Evolutionary conservation across 1,284 basidiomycete species (phyloP).

Genomic region (Xerocomus minutiporus): DNA sequence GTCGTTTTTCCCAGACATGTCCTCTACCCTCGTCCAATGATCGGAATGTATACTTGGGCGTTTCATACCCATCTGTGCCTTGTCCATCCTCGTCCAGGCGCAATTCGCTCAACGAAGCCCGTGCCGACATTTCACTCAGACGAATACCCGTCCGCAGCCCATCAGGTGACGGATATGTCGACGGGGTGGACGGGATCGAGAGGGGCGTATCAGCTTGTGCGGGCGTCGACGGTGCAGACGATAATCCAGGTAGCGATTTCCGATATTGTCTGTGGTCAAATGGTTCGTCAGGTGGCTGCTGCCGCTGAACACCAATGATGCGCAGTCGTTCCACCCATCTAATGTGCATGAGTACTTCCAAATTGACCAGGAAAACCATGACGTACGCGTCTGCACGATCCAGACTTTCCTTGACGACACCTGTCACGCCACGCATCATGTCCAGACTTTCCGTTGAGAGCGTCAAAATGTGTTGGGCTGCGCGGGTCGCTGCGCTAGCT

Average conservation of each 20-base stretch:
- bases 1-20: slow-evolving; percentile 9
- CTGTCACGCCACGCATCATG: slow-evolving; percentile 84
- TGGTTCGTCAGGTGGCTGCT: slow-evolving; percentile 19
- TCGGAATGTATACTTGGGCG: slow-evolving; percentile 20
- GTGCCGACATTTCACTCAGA: slow-evolving; percentile 26
- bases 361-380: not conserved
- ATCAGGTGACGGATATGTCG: slow-evolving; percentile 25
- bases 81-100: slow-evolving; percentile 22
- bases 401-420: slow-evolving; percentile 82
- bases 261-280: slow-evolving; percentile 12
- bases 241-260: slow-evolving; percentile 26
- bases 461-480: slow-evolving; percentile 77
- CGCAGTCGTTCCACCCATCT: slow-evolving; percentile 80
- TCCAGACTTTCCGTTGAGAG: slow-evolving; percentile 88
- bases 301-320: slow-evolving; percentile 68
- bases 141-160: slow-evolving; percentile 24
- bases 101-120: slow-evolving; percentile 29
- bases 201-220: slow-evolving; percentile 24
- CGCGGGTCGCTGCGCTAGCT: slow-evolving; percentile 55
- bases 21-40: slow-evolving; percentile 4
- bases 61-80: slow-evolving; percentile 20
- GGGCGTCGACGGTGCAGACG: slow-evolving; percentile 32
- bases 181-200: slow-evolving; percentile 29
- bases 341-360: slow-evolving; percentile 4
- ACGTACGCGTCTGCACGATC: slow-evolving; percentile 84